These are phyloP conservation scores for Ramularia endophylla DNA, from an alignment of 2,329 filamentous ascomycete genomes.

Conservation along the genomic window DNA sequence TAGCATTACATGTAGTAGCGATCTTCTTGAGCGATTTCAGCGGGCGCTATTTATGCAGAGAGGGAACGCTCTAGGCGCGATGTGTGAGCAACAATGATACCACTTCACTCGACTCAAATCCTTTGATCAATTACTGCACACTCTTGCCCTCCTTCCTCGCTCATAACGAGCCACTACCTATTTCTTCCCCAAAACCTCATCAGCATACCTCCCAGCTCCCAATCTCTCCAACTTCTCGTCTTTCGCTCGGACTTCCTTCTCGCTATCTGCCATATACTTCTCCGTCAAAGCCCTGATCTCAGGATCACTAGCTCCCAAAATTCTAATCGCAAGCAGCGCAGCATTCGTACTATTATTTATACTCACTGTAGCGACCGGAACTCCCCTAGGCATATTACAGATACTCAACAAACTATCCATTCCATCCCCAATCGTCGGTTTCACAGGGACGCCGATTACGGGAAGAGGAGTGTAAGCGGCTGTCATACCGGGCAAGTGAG, in stretches of 20 bases:
- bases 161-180: too few relatives aligned
- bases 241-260: constrained; percentile 59
- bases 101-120: too few relatives aligned
- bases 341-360: constrained; percentile 45
- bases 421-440: constrained; percentile 45
- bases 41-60: too few relatives aligned
- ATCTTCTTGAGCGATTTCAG: too few relatives aligned
- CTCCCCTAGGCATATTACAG: constrained; percentile 47
- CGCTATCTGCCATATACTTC: constrained; percentile 57
- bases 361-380: constrained; percentile 37
- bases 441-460: constrained; percentile 48
- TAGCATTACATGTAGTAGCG: too few relatives aligned
- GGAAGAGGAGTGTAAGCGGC: constrained; percentile 45
- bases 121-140: too few relatives aligned
- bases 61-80: too few relatives aligned
- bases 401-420: constrained; percentile 47
- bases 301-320: constrained; percentile 40
- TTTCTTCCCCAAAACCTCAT: constrained; percentile 16
- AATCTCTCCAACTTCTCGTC: constrained; percentile 51
- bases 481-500: constrained; percentile 48
- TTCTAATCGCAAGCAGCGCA: constrained; percentile 42
- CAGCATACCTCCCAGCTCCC: constrained; percentile 35
- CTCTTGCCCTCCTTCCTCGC: too few relatives aligned
- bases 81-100: too few relatives aligned
- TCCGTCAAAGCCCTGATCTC: constrained; percentile 54